A percentile compares a stretch with the other conserved stretches of the same genome.
Evolutionary conservation across 257 asterid genomes (phyloP).

Genomic region (Salvia miltiorrhiza): DNA sequence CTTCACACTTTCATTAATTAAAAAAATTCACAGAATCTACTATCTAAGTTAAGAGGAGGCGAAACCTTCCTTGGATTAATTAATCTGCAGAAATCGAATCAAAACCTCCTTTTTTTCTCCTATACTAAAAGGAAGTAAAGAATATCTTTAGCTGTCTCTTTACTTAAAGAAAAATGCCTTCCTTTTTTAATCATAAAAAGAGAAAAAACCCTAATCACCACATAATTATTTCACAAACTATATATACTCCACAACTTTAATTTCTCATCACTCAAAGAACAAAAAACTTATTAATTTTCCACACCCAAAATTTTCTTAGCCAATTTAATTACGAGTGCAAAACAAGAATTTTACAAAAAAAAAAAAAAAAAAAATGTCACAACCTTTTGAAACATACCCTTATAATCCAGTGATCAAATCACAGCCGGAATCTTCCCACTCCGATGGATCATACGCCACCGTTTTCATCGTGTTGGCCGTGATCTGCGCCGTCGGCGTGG

Average conservation of each 20-base stretch:
- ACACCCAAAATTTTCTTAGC: slow-evolving; percentile 21
- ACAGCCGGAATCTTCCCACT: slow-evolving; percentile 26
- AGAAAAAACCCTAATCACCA: neutral
- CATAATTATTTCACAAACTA: neutral
- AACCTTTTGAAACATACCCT: slow-evolving; percentile 47
- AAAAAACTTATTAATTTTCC: neutral
- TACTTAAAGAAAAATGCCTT: slow-evolving; percentile 33
- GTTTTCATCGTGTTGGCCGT: slow-evolving; percentile 32
- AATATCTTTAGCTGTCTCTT: slow-evolving; percentile 54
- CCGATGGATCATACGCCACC: slow-evolving; percentile 51
- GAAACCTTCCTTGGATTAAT: neutral
- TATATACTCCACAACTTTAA: no score
- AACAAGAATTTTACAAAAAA: neutral
- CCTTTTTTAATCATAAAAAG: slow-evolving; percentile 23
- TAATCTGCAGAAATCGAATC: neutral
- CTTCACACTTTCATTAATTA: no score
- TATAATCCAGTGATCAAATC: slow-evolving; percentile 32
- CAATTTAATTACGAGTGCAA: slow-evolving; percentile 22
- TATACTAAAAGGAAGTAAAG: slow-evolving; percentile 37
- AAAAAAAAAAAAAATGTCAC: slow-evolving; percentile 34
- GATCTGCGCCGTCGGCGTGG: no score
- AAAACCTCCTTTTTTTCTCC: neutral
- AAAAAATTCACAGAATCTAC: no score
- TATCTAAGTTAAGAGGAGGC: neutral
- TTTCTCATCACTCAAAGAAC: slow-evolving; percentile 48